A percentile compares a stretch with the other conserved stretches of the same genome.
Conservation (phyloP, 768 basidiomycete genomes). For the Leccinum uliginosum region DNA sequence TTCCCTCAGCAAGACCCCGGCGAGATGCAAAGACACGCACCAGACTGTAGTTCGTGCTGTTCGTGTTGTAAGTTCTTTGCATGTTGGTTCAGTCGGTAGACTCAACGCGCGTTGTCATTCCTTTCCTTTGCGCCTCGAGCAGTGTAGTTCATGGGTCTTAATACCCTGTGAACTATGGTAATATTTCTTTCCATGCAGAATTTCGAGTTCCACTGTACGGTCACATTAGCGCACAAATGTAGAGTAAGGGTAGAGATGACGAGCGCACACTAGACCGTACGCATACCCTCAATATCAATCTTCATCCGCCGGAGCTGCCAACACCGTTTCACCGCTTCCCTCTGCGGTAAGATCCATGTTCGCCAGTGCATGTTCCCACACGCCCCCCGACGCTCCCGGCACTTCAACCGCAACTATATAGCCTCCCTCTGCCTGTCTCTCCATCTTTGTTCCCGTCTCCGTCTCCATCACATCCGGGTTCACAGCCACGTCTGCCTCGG, state of each 20-base stretch:
- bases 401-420: not conserved
- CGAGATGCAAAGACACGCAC: slow-evolving; percentile 33
- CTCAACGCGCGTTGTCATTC: too few species aligned
- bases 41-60: slow-evolving; percentile 63
- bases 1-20: slow-evolving; percentile 40
- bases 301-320: slow-evolving; percentile 7
- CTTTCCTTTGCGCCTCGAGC: too few species aligned
- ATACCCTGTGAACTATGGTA: too few species aligned
- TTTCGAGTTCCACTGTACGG: too few species aligned
- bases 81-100: too few species aligned
- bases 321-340: not conserved
- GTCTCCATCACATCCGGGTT: slow-evolving; percentile 3
- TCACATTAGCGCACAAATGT: too few species aligned
- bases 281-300: not conserved
- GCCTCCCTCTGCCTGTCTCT: not conserved
- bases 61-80: slow-evolving; percentile 43
- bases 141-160: too few species aligned
- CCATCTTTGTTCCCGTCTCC: not conserved
- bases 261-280: too few species aligned
- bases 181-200: too few species aligned
- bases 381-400: not conserved
- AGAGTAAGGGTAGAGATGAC: too few species aligned
- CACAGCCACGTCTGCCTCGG: slow-evolving; percentile 20
- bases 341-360: not conserved
- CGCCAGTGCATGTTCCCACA: not conserved